Evolutionary conservation across 352 stramenopile genomes (phyloP), one percentile per base, ranked within the genome.

Genomic region (Phytophthora cactorum): DNA sequence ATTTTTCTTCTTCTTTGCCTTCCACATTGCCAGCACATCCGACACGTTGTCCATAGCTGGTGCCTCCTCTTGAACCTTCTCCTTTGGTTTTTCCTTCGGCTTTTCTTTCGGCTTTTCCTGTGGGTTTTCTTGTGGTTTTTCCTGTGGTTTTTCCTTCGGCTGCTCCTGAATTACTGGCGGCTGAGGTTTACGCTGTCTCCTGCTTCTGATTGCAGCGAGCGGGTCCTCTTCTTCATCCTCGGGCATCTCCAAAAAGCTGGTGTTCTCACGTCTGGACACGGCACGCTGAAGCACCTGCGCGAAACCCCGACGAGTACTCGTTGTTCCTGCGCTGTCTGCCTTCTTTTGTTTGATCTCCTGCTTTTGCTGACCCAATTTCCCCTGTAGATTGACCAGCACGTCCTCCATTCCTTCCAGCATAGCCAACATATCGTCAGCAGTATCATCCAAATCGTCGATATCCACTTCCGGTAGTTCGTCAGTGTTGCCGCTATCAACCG

Each of bases 381-480:
- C 50, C 39, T 82, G 74, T n/a, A 89, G 59, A 36, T 86, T 84
- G n/a, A 86, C 73, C 22, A 91, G 44, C 10, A 89, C 73, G 52
- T 72, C 65, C 32, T 86, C 84, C 71, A 89, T 84, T 3, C 70
- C 68, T 34, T 78, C 66, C 36, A 89, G 17, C 55, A 74, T 77
- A 3, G 64, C 66, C 43, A 75, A 31, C 57, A 84, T 66, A 43
- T 86, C 78, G 15, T 78, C 66, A 6, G 66, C 63, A n/a, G 31
- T 28, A 43, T 72, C 74, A 34, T 77, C 68, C 17, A 72, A 47
- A 27, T 66, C 60, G 5, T 66, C 63, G 8, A 65, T 27, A 1
- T 75, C 50, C 15, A 73, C 63, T n/a, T 67, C 55, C 9, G 51
- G 51, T 14, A 70, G 22, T 12, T 76, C 67, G 27, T 76, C 56